A percentile compares a stretch with the other conserved stretches of the same genome.
phyloP scores from a whole-genome alignment of 805 yeast species.

The Alloascoidea africana region DNA sequence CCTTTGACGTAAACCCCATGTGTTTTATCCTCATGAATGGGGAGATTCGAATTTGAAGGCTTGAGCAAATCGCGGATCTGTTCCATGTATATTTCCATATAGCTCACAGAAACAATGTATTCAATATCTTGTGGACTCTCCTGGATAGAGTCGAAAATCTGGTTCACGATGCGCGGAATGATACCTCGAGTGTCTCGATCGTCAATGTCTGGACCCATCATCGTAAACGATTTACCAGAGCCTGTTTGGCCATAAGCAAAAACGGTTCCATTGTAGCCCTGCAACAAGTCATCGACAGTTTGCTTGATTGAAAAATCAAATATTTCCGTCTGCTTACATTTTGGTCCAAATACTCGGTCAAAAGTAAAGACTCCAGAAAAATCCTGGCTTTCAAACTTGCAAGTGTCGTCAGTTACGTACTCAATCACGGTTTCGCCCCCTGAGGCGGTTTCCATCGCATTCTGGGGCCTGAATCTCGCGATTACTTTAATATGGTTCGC shows the following conservation, averaged over 20 bases:
- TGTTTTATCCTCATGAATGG: conserved; percentile 47
- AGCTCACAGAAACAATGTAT: conserved; percentile 52
- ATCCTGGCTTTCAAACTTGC: conserved; percentile 11
- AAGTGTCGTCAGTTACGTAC: conserved; percentile 13
- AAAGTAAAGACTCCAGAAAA: conserved; percentile 29
- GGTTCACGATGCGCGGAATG: conserved; percentile 57
- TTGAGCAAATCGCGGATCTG: conserved; percentile 53
- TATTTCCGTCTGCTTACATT: conserved; percentile 37
- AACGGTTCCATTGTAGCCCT: conserved; percentile 68
- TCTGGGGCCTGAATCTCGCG: conserved; percentile 56
- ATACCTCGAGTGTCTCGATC: conserved; percentile 37
- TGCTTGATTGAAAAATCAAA: conserved; percentile 43
- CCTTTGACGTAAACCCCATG: conserved; percentile 62
- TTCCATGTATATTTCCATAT: conserved; percentile 75
- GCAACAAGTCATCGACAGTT: conserved; percentile 53
- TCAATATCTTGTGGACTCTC: conserved; percentile 36
- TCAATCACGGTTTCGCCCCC: conserved; percentile 10
- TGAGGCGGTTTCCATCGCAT: conserved; percentile 17
- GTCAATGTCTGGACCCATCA: conserved; percentile 45
- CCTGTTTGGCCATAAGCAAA: conserved; percentile 74
- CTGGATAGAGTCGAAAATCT: conserved; percentile 40
- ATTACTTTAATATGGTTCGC: conserved; percentile 41
- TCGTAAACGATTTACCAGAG: conserved; percentile 61
- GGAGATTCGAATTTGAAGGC: conserved; percentile 22
- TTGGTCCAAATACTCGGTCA: conserved; percentile 46